A percentile compares a stretch with the other conserved stretches of the same genome.
phyloP scores from a whole-genome alignment of 1,284 basidiomycete genomes.

The Naganishia cerealis region DNA sequence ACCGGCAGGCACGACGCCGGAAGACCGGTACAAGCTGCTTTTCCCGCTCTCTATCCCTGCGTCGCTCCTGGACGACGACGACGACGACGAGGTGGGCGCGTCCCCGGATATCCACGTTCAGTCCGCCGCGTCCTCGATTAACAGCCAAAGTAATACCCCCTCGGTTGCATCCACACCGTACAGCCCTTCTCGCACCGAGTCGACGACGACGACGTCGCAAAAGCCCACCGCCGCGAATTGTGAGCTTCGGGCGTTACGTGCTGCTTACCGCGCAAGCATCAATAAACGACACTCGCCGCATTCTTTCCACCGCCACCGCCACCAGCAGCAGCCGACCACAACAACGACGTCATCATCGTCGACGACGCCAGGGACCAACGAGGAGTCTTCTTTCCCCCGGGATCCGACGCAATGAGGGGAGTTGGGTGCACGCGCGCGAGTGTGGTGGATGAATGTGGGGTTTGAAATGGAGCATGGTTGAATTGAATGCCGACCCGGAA shows the following conservation, averaged over 20 bases:
- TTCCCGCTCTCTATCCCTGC: conserved; percentile 54
- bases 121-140: not conserved
- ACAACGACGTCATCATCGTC: not conserved
- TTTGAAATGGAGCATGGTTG: too few species aligned
- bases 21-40: conserved; percentile 51
- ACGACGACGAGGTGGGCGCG: not conserved
- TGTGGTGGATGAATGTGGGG: too few species aligned
- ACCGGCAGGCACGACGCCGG: conserved; percentile 38
- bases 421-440: too few species aligned
- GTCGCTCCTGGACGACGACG: conserved; percentile 37
- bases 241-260: conserved; percentile 20
- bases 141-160: not conserved
- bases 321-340: too few species aligned
- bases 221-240: not conserved
- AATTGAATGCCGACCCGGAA: too few species aligned
- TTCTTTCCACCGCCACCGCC: conserved; percentile 18
- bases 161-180: not conserved
- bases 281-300: conserved; percentile 18
- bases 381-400: not conserved
- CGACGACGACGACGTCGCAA: not conserved
- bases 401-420: not conserved
- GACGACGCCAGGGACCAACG: not conserved
- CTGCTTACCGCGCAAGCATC: conserved; percentile 25
- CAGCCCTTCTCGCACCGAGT: not conserved
- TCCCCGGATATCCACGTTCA: not conserved